These are phyloP conservation scores for Piloderma croceum DNA, from an alignment of 768 basidiomycete genomes.

Conservation along the genomic window DNA sequence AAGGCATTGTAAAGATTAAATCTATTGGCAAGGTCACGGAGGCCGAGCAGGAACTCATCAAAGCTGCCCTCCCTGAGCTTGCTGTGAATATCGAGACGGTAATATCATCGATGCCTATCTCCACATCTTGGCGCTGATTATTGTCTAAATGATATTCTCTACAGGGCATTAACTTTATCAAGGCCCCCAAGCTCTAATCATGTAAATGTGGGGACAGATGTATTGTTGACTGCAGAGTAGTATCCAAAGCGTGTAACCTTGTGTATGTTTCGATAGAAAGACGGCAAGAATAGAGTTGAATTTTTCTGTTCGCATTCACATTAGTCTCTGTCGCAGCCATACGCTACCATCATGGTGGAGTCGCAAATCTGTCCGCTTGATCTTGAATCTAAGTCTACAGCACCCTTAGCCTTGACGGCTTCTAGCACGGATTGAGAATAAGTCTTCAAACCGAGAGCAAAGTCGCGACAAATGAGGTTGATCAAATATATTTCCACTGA, in stretches of 20 bases:
- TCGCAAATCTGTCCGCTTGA: too few species aligned
- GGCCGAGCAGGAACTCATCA: slow-evolving; percentile 70
- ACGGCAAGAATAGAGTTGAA: too few species aligned
- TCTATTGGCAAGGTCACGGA: slow-evolving; percentile 71
- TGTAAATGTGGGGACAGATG: neutral
- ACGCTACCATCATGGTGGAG: too few species aligned
- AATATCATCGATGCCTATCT: neutral
- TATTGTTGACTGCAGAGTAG: neutral
- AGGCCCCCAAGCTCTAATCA: slow-evolving; percentile 15
- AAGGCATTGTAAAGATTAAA: slow-evolving; percentile 78
- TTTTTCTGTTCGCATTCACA: too few species aligned
- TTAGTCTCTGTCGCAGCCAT: too few species aligned
- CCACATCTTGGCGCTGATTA: neutral
- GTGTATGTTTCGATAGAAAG: slow-evolving; percentile 8
- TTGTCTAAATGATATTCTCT: neutral
- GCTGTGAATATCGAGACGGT: slow-evolving; percentile 66
- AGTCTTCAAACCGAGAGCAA: too few species aligned
- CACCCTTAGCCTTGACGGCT: too few species aligned
- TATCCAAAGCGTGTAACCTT: slow-evolving; percentile 2
- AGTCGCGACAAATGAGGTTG: too few species aligned
- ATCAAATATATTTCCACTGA: too few species aligned
- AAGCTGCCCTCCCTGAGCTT: slow-evolving; percentile 79
- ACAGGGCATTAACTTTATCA: slow-evolving; percentile 12
- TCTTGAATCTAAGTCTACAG: too few species aligned
- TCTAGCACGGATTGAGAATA: too few species aligned